Percentiles rank a stretch among this genome's conserved stretches.
Evolutionary conservation across 139 green algal species (phyloP).

Genomic region (Gonium pectorale): DNA sequence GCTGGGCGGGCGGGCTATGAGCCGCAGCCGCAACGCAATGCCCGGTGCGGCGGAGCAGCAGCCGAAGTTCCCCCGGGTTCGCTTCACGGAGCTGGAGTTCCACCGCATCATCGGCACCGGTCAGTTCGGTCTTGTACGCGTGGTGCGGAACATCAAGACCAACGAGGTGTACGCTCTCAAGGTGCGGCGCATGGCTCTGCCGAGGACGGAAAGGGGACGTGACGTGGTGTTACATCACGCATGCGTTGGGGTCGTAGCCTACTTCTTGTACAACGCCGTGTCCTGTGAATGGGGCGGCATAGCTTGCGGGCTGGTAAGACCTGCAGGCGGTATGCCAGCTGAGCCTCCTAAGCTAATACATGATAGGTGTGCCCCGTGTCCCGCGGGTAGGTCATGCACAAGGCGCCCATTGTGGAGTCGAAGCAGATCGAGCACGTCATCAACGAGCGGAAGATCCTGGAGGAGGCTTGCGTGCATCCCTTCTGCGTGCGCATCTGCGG

Average conservation of each 20-base stretch:
- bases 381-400: conserved; percentile 76
- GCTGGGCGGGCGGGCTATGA: conserved; percentile 39
- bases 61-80: conserved; percentile 55
- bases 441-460: conserved; percentile 78
- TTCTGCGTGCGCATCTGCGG: conserved; percentile 76
- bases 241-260: too few species aligned
- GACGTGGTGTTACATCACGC: too few species aligned
- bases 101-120: conserved; percentile 79
- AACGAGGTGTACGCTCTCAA: conserved; percentile 81
- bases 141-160: conserved; percentile 76
- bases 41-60: background rate
- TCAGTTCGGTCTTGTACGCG: conserved; percentile 80
- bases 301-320: background rate
- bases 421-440: conserved; percentile 87
- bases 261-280: too few species aligned
- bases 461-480: conserved; percentile 59
- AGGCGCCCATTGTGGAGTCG: conserved; percentile 77
- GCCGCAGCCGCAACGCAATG: conserved; percentile 41
- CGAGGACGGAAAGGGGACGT: too few species aligned
- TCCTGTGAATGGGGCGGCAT: too few species aligned
- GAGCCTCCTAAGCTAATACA: too few species aligned
- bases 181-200: too few species aligned
- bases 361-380: too few species aligned
- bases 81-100: conserved; percentile 77
- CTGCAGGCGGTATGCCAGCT: background rate